phyloP scores from a whole-genome alignment of 345 rosid species.

The Ceriops decandra region DNA sequence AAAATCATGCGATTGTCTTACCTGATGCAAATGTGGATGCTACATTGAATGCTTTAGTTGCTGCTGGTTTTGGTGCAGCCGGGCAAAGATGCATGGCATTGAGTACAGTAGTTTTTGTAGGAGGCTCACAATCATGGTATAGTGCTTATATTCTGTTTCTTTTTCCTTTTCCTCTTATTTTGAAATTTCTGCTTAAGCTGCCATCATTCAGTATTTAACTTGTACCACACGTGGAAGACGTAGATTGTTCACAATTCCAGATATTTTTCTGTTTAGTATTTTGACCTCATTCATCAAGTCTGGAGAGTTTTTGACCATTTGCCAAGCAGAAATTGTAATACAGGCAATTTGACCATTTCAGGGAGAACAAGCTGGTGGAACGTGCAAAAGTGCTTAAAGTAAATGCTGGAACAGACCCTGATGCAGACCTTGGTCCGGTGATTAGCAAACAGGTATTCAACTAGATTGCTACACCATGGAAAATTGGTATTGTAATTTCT shows the following conservation, averaged over 20 bases:
- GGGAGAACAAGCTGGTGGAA: slow-evolving; percentile 75
- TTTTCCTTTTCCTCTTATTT: not conserved
- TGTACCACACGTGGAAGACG: not conserved
- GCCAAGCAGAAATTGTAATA: not conserved
- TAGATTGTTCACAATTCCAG: not conserved
- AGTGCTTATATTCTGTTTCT: not conserved
- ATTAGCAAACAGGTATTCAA: slow-evolving; percentile 74
- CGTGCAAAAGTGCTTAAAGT: slow-evolving; percentile 83
- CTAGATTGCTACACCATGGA: not conserved
- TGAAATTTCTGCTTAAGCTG: not conserved
- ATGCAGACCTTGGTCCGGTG: slow-evolving; percentile 93
- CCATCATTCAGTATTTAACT: not conserved
- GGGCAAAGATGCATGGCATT: slow-evolving; percentile 99
- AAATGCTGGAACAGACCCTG: slow-evolving; percentile 75
- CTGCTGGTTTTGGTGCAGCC: slow-evolving; percentile 99
- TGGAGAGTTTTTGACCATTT: not conserved
- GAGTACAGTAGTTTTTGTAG: slow-evolving; percentile 87
- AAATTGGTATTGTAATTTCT: too few species aligned
- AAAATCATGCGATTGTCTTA: slow-evolving; percentile 83
- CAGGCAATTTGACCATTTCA: slow-evolving; percentile 16
- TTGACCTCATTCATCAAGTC: not conserved
- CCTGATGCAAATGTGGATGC: slow-evolving; percentile 82
- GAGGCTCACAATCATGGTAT: slow-evolving; percentile 74
- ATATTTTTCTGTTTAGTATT: not conserved
- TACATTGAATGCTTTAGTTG: slow-evolving; percentile 76